Evolutionary conservation across 768 basidiomycete species (phyloP).

Genomic region (Mycena filopes): DNA sequence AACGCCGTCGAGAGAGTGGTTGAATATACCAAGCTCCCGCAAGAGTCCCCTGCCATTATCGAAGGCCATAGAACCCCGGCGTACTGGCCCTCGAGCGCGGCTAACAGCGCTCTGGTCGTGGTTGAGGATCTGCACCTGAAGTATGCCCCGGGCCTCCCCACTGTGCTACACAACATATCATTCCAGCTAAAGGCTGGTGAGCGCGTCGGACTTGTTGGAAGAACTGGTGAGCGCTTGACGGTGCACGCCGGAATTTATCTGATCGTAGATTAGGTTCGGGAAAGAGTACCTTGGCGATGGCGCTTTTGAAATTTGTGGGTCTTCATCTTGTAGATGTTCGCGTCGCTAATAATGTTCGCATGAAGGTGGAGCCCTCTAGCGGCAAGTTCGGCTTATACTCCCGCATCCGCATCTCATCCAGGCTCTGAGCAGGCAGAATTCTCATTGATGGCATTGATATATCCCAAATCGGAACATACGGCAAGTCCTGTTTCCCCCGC

Average conservation of each 20-base stretch:
- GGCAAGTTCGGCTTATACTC: constrained; percentile 32
- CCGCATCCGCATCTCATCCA: too few species aligned
- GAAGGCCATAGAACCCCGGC: constrained; percentile 83
- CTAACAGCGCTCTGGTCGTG: constrained; percentile 63
- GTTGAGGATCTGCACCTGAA: constrained; percentile 85
- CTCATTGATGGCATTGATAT: constrained; percentile 88
- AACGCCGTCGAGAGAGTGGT: constrained; percentile 87
- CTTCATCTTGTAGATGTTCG: not conserved
- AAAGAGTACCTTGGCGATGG: constrained; percentile 85
- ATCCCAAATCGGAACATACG: constrained; percentile 84
- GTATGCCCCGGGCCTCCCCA: constrained; percentile 87
- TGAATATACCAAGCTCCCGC: constrained; percentile 90
- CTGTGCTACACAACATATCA: constrained; percentile 81
- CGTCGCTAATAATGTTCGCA: not conserved
- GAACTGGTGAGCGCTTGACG: constrained; percentile 46
- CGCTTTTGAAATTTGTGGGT: constrained; percentile 79
- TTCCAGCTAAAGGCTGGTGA: constrained; percentile 79
- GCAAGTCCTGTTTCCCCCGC: constrained; percentile 47
- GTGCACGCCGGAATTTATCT: not conserved
- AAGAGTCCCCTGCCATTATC: constrained; percentile 83
- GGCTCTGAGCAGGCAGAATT: constrained; percentile 32
- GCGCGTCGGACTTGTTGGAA: constrained; percentile 82
- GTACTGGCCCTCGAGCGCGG: constrained; percentile 90
- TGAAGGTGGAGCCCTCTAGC: constrained; percentile 45
- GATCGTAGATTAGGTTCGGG: constrained; percentile 61